Evolutionary conservation across 2,329 filamentous ascomycete species (phyloP).

Genomic region (Beauveria sp.): DNA sequence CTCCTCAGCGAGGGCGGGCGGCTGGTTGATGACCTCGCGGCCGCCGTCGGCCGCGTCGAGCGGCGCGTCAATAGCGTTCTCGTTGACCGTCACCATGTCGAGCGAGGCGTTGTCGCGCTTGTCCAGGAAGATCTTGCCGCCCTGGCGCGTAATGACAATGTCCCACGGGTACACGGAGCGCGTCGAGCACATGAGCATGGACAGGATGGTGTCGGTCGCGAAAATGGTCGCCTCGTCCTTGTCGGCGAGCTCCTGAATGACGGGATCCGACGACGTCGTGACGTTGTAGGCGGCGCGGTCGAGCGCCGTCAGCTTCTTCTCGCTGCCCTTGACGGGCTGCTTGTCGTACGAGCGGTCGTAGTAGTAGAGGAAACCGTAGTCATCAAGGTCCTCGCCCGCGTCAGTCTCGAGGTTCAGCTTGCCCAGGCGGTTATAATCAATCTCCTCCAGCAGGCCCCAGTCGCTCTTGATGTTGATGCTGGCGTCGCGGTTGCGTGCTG

Average conservation of each 20-base stretch:
- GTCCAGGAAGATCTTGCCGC: conserved; percentile 97
- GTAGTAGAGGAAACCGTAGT: conserved; percentile 96
- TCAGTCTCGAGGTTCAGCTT: conserved; percentile 96
- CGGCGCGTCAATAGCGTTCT: conserved; percentile 93
- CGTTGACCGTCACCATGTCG: conserved; percentile 97
- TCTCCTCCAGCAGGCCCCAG: conserved; percentile 94
- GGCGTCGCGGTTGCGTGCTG: conserved; percentile 87
- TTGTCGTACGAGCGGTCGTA: conserved; percentile 97
- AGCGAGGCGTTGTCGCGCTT: conserved; percentile 93
- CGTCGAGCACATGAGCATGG: conserved; percentile 98
- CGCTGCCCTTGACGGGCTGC: conserved; percentile 77
- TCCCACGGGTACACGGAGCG: conserved; percentile 98
- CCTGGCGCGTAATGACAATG: conserved; percentile 85
- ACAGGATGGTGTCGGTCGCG: conserved; percentile 92
- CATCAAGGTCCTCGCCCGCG: conserved; percentile 89
- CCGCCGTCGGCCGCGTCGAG: conserved; percentile 85
- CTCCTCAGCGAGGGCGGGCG: conserved; percentile 86
- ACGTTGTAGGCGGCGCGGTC: conserved; percentile 98
- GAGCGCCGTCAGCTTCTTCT: conserved; percentile 79
- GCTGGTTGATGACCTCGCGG: conserved; percentile 93
- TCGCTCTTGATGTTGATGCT: conserved; percentile 94
- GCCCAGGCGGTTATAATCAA: conserved; percentile 89
- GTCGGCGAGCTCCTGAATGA: conserved; percentile 94
- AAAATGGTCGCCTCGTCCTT: conserved; percentile 96
- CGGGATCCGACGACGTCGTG: conserved; percentile 88